Conservation (phyloP, 2,329 filamentous ascomycete species). For the Cladobotryum mycophilum region DNA sequence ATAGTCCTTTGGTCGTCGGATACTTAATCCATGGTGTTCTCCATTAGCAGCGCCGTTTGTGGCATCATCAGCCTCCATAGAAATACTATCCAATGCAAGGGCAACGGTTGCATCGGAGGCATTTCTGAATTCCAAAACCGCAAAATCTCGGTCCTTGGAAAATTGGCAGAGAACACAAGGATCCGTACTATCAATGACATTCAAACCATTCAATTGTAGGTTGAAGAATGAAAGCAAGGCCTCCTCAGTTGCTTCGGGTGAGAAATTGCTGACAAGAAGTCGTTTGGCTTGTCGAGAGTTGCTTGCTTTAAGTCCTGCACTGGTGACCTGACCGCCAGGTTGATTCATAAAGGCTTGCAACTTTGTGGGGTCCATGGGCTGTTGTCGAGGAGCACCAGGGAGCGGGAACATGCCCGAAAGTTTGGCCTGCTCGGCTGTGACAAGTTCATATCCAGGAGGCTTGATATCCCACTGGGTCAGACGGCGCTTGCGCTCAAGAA, state of each 20-base stretch:
- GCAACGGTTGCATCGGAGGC: slow-evolving; percentile 85
- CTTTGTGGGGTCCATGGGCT: slow-evolving; percentile 90
- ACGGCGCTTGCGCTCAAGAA: slow-evolving; percentile 81
- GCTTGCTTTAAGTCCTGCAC: slow-evolving; percentile 78
- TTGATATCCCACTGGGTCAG: slow-evolving; percentile 99
- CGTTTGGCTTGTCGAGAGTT: slow-evolving; percentile 94
- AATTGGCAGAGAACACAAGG: slow-evolving; percentile 81
- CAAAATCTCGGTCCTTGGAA: slow-evolving; percentile 71
- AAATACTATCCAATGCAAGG: slow-evolving; percentile 80
- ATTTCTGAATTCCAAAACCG: slow-evolving; percentile 84
- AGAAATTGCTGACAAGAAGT: slow-evolving; percentile 80
- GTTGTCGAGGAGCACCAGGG: slow-evolving; percentile 87
- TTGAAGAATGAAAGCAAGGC: slow-evolving; percentile 83
- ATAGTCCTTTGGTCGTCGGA: slow-evolving; percentile 91
- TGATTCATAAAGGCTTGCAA: slow-evolving; percentile 95
- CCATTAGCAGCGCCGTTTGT: slow-evolving; percentile 48
- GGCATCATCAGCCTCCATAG: slow-evolving; percentile 69
- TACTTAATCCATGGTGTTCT: slow-evolving; percentile 57
- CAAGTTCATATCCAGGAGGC: slow-evolving; percentile 94
- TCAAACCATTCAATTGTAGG: slow-evolving; percentile 91
- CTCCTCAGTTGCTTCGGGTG: slow-evolving; percentile 67
- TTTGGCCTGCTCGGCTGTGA: slow-evolving; percentile 97
- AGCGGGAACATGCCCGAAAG: slow-evolving; percentile 98
- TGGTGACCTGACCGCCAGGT: slow-evolving; percentile 63
- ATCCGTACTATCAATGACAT: slow-evolving; percentile 76